phyloP scores from a whole-genome alignment of 2,329 filamentous ascomycete genomes.

The Cordyceps pruinosa region DNA sequence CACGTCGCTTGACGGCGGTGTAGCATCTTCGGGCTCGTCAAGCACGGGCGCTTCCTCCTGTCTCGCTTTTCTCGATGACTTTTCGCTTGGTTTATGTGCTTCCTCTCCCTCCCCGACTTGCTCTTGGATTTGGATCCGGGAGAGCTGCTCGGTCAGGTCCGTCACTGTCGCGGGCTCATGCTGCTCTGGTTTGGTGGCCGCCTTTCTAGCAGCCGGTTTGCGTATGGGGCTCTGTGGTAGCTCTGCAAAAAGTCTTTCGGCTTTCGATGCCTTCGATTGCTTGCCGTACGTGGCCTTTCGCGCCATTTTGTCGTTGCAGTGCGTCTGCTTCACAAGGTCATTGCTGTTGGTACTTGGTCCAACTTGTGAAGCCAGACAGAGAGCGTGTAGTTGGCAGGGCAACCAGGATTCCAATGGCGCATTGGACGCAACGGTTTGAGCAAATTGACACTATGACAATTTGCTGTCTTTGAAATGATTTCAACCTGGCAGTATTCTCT shows the following conservation, averaged over 20 bases:
- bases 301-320: constrained; percentile 32
- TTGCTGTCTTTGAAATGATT: not conserved
- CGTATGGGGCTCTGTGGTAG: constrained; percentile 44
- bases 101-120: not conserved
- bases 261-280: constrained; percentile 38
- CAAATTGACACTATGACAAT: no score
- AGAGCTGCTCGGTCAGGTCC: constrained; percentile 30
- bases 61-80: not conserved
- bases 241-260: constrained; percentile 44
- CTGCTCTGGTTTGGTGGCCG: not conserved
- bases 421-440: not conserved
- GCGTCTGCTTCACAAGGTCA: not conserved
- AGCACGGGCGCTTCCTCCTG: not conserved
- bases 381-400: constrained; percentile 18
- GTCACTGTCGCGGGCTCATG: constrained; percentile 20
- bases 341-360: not conserved
- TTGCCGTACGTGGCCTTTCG: constrained; percentile 46
- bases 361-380: constrained; percentile 1
- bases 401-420: constrained; percentile 13
- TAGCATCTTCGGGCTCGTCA: not conserved
- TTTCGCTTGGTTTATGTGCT: not conserved
- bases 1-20: not conserved
- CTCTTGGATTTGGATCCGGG: constrained; percentile 19
- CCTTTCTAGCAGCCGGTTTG: constrained; percentile 18
- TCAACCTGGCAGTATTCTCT: no score